Evolutionary conservation across 2,329 filamentous ascomycete species (phyloP), one percentile per base, ranked within the genome.

Genomic region (Metarhizium robertsii): DNA sequence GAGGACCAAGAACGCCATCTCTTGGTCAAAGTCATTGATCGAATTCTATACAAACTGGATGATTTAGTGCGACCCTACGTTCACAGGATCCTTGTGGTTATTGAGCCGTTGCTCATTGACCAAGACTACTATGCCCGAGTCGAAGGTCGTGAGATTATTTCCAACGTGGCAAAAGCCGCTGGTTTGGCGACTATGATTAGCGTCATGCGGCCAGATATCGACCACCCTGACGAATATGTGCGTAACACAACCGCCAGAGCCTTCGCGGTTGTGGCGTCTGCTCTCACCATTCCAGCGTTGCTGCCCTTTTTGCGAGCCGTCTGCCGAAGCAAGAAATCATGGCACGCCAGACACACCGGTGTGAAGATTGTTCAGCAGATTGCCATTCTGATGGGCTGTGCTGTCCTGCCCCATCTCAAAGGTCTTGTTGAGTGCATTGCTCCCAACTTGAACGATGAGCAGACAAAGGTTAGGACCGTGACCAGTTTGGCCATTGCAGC

Each of bases 341-440:
- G 94, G 94, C 92, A 97, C 69, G 94, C 94, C 53, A 82, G 94
- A 59, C 94, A 99, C 70, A 99, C 94, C 2, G 94, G 94, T 75
- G 94, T 99, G 61, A 99, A 99, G 78, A 99, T 99, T 67, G 89
- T 99, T 16, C 94, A 99, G 70, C 94, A 99, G 69, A 97, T 99
- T 65, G 92, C 94, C 25, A 99, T 99, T 62, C 76, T 99, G 5
- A 99, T 99, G 94, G 94, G 94, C 32, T 99, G 94, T 68, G 94
- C 94, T 48, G 90, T 99, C 53, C 76, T 99, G 30, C 94, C 94
- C 38, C 92, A 99, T 71, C 79, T 99, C 53, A 97, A 96, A 71
- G 92, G 92, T 4, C 77, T 99, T 11, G 94, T 99, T 7, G 94
- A 97, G 63, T 97, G 92, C 70, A 96, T 99, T 66, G 90, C 87